These are phyloP conservation scores for Solanum clarkiae DNA, from an alignment of 257 asterid species.

Conservation along the genomic window DNA sequence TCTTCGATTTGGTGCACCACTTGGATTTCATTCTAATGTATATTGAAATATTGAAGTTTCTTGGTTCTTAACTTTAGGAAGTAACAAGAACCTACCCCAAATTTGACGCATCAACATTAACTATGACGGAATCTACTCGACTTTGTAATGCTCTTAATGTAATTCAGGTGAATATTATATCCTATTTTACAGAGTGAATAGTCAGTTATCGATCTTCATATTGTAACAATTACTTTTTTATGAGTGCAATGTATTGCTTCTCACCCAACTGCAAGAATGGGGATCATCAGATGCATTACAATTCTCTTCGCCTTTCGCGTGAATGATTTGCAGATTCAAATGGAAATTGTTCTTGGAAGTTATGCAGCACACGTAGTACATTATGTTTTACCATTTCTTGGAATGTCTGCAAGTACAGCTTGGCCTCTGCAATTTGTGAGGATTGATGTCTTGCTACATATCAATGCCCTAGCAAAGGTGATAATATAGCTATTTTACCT, in stretches of 20 bases:
- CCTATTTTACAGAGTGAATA: too few relatives aligned
- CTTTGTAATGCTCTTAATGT: not conserved
- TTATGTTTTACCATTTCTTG: not conserved
- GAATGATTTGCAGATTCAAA: not conserved
- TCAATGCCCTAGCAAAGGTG: not conserved
- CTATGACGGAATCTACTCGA: not conserved
- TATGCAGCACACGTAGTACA: not conserved
- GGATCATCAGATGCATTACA: not conserved
- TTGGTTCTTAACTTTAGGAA: not conserved
- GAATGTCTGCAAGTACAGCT: not conserved
- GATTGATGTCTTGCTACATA: not conserved
- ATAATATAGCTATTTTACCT: not conserved
- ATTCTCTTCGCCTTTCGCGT: not conserved
- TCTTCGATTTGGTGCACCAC: too few relatives aligned
- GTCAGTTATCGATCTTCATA: too few relatives aligned
- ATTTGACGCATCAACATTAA: not conserved
- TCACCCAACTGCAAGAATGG: not conserved
- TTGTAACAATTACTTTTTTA: not conserved
- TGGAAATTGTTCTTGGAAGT: not conserved
- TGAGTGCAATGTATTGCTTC: not conserved
- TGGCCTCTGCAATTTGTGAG: not conserved
- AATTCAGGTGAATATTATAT: not conserved
- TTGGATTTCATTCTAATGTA: too few relatives aligned
- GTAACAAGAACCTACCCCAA: not conserved
- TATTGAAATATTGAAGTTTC: too few relatives aligned